Percentiles rank a stretch among this genome's conserved stretches.
These are phyloP conservation scores for Lactarius deliciosus DNA, from an alignment of 768 basidiomycete genomes.

Conservation along the genomic window DNA sequence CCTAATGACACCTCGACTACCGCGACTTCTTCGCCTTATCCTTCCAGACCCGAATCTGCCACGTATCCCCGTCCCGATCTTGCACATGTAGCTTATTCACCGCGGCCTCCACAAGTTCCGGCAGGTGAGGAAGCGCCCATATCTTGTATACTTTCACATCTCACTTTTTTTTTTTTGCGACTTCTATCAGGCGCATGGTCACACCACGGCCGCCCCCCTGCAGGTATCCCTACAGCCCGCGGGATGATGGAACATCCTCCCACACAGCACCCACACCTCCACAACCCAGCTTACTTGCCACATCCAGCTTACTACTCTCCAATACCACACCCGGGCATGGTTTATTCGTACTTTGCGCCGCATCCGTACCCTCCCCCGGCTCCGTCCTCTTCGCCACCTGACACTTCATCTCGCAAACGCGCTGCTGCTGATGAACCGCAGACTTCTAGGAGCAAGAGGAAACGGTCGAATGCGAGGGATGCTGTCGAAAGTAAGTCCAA, in stretches of 20 bases:
- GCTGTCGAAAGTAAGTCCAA: slow-evolving; percentile 19
- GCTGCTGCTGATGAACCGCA: slow-evolving; percentile 19
- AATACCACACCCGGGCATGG: slow-evolving; percentile 24
- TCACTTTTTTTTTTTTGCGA: slow-evolving; percentile 12
- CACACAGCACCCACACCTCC: slow-evolving; percentile 18
- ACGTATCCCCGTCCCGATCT: slow-evolving; percentile 21
- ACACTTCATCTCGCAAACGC: slow-evolving; percentile 18
- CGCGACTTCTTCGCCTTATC: slow-evolving; percentile 20
- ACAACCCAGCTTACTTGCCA: slow-evolving; percentile 10
- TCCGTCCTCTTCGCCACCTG: not conserved
- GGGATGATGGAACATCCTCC: slow-evolving; percentile 12
- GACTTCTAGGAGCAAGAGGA: slow-evolving; percentile 16
- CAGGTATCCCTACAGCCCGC: slow-evolving; percentile 7
- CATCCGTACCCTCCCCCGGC: slow-evolving; percentile 12
- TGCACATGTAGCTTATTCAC: slow-evolving; percentile 2
- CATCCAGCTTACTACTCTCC: slow-evolving; percentile 23
- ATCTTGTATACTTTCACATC: not conserved
- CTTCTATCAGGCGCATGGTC: slow-evolving; percentile 21
- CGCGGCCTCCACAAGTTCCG: slow-evolving; percentile 7
- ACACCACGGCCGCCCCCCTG: slow-evolving; percentile 17
- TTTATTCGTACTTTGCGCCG: slow-evolving; percentile 22
- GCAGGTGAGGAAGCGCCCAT: slow-evolving; percentile 11
- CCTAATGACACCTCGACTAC: slow-evolving; percentile 19
- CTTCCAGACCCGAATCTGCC: slow-evolving; percentile 23
- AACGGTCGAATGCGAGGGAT: slow-evolving; percentile 22